A percentile compares a stretch with the other conserved stretches of the same genome.
phyloP scores from a whole-genome alignment of 2,329 filamentous ascomycete genomes.

The Diaporthe ilicicola region DNA sequence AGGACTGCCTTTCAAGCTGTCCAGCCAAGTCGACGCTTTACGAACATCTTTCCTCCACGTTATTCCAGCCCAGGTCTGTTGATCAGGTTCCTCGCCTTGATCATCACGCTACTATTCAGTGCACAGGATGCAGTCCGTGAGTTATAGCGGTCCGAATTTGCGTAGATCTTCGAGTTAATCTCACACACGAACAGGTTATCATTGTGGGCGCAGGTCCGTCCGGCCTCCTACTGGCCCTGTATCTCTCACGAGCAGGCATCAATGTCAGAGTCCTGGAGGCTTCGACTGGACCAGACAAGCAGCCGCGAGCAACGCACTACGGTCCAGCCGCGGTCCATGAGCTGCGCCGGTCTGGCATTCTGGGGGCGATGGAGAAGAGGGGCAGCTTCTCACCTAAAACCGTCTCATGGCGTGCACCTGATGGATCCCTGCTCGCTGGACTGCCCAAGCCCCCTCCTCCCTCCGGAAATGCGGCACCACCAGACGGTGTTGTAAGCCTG shows the following conservation, averaged over 20 bases:
- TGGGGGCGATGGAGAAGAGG: conserved; percentile 23
- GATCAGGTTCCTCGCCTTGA: neutral
- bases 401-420: conserved; percentile 30
- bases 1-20: neutral
- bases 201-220: conserved; percentile 37
- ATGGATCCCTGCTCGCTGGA: conserved; percentile 26
- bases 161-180: neutral
- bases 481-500: conserved; percentile 47
- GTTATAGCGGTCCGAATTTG: neutral
- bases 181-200: neutral
- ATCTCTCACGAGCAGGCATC: conserved; percentile 12
- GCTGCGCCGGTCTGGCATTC: conserved; percentile 29
- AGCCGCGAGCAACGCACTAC: conserved; percentile 34
- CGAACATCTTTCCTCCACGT: neutral
- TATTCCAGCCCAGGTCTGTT: neutral
- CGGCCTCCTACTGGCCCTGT: conserved; percentile 36
- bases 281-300: conserved; percentile 22
- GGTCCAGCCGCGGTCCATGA: conserved; percentile 28
- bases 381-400: conserved; percentile 29
- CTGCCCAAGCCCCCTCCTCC: conserved; percentile 5
- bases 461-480: conserved; percentile 3
- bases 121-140: neutral
- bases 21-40: neutral
- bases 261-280: conserved; percentile 5
- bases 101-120: neutral